These are phyloP conservation scores for Dendrocalamus latiflorus DNA, from an alignment of 202 grass and related monocot genomes.

Conservation along the genomic window DNA sequence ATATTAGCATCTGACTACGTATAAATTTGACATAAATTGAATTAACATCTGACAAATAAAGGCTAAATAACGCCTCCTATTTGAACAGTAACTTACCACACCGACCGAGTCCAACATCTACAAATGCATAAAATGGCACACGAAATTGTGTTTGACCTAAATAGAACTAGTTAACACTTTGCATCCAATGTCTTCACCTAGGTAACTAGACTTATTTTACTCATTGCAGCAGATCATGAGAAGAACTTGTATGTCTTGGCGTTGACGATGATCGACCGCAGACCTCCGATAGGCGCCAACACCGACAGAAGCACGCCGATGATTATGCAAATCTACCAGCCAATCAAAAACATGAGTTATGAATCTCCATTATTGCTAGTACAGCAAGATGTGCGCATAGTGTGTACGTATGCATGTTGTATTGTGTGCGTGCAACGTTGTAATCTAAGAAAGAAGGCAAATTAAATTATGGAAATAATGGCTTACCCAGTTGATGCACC, in stretches of 20 bases:
- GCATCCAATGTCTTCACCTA: neutral
- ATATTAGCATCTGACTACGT: neutral
- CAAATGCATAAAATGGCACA: neutral
- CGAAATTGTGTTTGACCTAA: neutral
- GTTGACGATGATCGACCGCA: conserved; percentile 4
- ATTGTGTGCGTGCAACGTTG: too few relatives aligned
- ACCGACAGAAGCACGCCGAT: conserved; percentile 8
- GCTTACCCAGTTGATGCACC: conserved; percentile 59
- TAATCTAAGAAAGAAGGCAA: neutral
- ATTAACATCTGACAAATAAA: neutral
- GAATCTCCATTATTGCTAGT: neutral
- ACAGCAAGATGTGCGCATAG: neutral
- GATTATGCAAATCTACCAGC: neutral
- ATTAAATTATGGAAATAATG: neutral
- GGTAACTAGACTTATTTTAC: neutral
- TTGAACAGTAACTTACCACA: too few relatives aligned
- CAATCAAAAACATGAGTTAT: neutral
- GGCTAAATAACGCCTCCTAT: too few relatives aligned
- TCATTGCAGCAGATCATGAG: neutral
- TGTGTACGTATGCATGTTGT: too few relatives aligned
- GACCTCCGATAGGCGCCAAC: neutral
- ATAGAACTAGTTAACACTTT: neutral
- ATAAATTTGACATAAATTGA: neutral
- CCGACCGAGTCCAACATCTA: neutral
- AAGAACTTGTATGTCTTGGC: neutral